A percentile compares a stretch with the other conserved stretches of the same genome.
These are phyloP conservation scores for Chytriomyces sp. DNA, from an alignment of 192 early-diverging fungal species.

Conservation along the genomic window DNA sequence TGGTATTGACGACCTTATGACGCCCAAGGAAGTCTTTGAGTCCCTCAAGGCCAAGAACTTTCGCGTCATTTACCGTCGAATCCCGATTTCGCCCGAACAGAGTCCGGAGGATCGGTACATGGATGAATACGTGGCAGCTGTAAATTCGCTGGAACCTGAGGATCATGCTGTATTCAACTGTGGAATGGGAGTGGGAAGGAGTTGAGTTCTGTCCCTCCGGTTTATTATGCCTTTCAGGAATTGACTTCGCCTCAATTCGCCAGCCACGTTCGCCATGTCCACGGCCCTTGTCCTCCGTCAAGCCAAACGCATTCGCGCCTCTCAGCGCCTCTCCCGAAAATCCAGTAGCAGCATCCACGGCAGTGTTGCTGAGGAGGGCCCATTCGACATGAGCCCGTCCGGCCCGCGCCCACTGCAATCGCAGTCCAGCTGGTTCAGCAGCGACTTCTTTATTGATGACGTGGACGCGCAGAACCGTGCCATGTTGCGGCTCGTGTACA, in stretches of 20 bases:
- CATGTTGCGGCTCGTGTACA: slow-evolving; percentile 56
- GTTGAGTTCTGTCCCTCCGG: slow-evolving; percentile 13
- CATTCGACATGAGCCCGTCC: slow-evolving; percentile 34
- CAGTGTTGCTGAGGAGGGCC: slow-evolving; percentile 2
- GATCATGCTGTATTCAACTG: slow-evolving; percentile 66
- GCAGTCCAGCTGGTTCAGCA: neutral
- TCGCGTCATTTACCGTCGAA: slow-evolving; percentile 57
- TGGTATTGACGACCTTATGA: slow-evolving; percentile 56
- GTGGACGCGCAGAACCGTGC: slow-evolving; percentile 46
- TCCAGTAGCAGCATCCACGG: slow-evolving; percentile 44
- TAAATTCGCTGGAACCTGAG: slow-evolving; percentile 36
- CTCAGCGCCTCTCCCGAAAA: slow-evolving; percentile 18
- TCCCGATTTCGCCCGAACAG: slow-evolving; percentile 63
- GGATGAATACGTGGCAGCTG: slow-evolving; percentile 60
- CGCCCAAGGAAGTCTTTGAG: slow-evolving; percentile 61
- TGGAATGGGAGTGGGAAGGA: slow-evolving; percentile 67
- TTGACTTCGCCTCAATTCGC: neutral
- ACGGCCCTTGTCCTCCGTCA: slow-evolving; percentile 60
- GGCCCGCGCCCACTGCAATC: neutral
- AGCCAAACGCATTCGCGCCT: slow-evolving; percentile 44
- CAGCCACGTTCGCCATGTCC: slow-evolving; percentile 63
- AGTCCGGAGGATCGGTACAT: slow-evolving; percentile 62
- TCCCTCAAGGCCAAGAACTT: slow-evolving; percentile 37
- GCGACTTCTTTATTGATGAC: slow-evolving; percentile 23
- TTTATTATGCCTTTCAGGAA: too few relatives aligned